A percentile compares a stretch with the other conserved stretches of the same genome.
These are phyloP conservation scores for Verticillium longisporum DNA, from an alignment of 2,329 filamentous ascomycete species.

Conservation along the genomic window DNA sequence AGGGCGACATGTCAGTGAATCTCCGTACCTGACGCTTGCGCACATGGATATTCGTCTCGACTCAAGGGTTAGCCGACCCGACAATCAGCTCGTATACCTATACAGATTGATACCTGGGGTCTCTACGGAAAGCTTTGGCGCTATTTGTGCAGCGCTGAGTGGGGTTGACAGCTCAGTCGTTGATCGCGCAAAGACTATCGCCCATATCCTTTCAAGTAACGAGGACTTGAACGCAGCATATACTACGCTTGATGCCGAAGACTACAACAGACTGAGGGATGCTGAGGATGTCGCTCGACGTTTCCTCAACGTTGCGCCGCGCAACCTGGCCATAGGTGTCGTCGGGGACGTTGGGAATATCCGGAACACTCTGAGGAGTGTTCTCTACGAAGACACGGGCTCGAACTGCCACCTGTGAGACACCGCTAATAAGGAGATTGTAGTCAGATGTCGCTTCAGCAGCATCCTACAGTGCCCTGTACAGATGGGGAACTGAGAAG, in stretches of 20 bases:
- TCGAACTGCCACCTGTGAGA: too few species aligned
- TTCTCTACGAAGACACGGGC: background rate
- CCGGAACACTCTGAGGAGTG: background rate
- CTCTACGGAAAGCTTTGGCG: conserved; percentile 78
- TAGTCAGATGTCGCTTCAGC: too few species aligned
- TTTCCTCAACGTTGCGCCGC: conserved; percentile 35
- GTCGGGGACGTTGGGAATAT: background rate
- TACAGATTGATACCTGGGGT: conserved; percentile 64
- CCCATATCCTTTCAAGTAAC: conserved; percentile 59
- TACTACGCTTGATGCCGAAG: conserved; percentile 55
- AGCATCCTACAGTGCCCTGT: too few species aligned
- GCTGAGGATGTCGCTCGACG: conserved; percentile 56
- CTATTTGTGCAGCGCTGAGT: conserved; percentile 78
- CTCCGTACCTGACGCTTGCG: conserved; percentile 47
- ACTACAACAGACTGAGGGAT: conserved; percentile 58
- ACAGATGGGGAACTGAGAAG: too few species aligned
- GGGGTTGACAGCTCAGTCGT: conserved; percentile 70
- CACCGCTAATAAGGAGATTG: too few species aligned
- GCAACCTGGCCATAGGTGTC: background rate
- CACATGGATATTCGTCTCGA: conserved; percentile 68
- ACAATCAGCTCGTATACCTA: conserved; percentile 65
- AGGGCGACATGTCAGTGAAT: conserved; percentile 44
- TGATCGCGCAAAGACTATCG: conserved; percentile 67
- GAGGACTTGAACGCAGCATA: conserved; percentile 73
- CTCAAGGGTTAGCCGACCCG: conserved; percentile 35